Evolutionary conservation across 2,329 filamentous ascomycete genomes (phyloP).

Genomic region (Chrysosporium keratinophilum): DNA sequence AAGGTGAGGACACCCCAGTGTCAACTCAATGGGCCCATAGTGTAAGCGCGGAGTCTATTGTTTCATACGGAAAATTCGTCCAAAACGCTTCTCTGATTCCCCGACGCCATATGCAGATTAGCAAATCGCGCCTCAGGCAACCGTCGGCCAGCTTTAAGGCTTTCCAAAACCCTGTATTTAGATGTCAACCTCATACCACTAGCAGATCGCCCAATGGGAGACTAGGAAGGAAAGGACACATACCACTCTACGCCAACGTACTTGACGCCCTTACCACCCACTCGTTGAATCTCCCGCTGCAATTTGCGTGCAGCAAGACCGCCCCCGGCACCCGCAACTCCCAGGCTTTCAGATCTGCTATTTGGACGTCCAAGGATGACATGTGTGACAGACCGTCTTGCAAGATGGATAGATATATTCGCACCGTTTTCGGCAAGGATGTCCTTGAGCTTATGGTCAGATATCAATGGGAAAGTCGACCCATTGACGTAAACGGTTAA

Average conservation of each 20-base stretch:
- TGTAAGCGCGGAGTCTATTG: not conserved
- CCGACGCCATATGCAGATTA: conserved; percentile 50
- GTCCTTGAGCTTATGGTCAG: conserved; percentile 76
- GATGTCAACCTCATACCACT: conserved; percentile 14
- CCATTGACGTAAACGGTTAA: conserved; percentile 79
- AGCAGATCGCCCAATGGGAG: not conserved
- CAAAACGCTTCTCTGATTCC: conserved; percentile 56
- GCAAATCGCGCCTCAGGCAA: conserved; percentile 65
- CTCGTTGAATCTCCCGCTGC: conserved; percentile 63
- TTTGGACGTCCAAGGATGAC: conserved; percentile 63
- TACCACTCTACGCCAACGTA: conserved; percentile 76
- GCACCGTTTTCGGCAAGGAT: conserved; percentile 66
- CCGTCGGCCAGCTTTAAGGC: conserved; percentile 63
- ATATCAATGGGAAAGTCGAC: conserved; percentile 68
- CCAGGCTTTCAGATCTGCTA: conserved; percentile 39
- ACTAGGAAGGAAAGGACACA: conserved; percentile 20
- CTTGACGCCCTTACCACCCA: conserved; percentile 60
- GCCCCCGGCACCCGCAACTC: conserved; percentile 62
- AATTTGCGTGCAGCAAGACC: conserved; percentile 68
- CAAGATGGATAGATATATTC: conserved; percentile 57
- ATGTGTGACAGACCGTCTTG: conserved; percentile 67
- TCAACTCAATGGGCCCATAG: too few species aligned
- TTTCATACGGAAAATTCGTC: conserved; percentile 33
- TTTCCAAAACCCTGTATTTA: conserved; percentile 63
- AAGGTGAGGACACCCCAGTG: too few species aligned